Evolutionary conservation across 169 alveolate species (phyloP), one percentile per base, ranked within the genome.

Genomic region (Pseudocohnilembus persalinus): DNA sequence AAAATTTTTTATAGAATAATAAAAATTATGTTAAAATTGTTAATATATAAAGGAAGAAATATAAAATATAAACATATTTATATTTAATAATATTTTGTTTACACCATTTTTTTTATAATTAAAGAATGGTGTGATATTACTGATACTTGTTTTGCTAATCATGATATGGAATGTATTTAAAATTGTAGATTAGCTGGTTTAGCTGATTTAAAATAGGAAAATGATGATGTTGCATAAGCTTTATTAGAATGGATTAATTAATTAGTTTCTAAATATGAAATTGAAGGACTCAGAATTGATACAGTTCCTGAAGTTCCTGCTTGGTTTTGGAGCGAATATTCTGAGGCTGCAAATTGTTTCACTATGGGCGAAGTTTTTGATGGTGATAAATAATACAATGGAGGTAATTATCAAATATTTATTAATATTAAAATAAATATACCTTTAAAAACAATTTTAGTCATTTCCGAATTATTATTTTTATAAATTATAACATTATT

Each of bases 211-310:
- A 88, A 89, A 27, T 93, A 94, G 75, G 95, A 91, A 33, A 92
- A 93, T 82, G 79, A 82, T 31, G 93, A 29, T 74, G 98, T 96
- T 34, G 83, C 93, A 49, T 82, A 88, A 75, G 84, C 85, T 64
- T 89, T 96, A 83, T 76, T 82, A 20, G 74, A 88, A 74, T 96
- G 98, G 97, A 89, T 94, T 73, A 82, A 91, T 32, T 75, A 87
- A 74, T 63, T 92, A 4, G 93, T 96, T 24, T n/a, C 82, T 16
- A 88, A 84, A 76, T 96, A 90, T 88, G 80, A 89, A 77, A 77
- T 96, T 74, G 98, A 96, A 88, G 98, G 97, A 29, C 83, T 96
- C 76, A 89, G 98, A 88, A 91, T 96, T 74, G 98, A 96, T 88
- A 96, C 98, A 32, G 92, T 92, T 29, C 95, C 95, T 34, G 94